phyloP scores from a whole-genome alignment of 768 basidiomycete species.

The Lactarius vividus region DNA sequence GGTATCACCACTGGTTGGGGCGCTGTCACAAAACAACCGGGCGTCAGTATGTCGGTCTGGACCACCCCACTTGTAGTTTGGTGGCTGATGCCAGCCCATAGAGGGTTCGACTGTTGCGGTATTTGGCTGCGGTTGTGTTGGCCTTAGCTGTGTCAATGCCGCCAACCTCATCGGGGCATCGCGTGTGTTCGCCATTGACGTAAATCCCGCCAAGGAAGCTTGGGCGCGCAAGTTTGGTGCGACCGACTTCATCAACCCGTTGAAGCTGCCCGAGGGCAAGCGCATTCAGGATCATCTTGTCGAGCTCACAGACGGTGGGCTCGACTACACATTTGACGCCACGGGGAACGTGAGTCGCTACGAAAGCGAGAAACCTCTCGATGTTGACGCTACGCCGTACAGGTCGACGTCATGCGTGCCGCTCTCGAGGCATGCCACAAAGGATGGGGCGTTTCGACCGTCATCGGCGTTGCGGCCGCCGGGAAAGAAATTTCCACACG shows the following conservation, averaged over 20 bases:
- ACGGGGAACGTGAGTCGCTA: slow-evolving; percentile 73
- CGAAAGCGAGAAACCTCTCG: slow-evolving; percentile 29
- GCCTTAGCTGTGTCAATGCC: slow-evolving; percentile 88
- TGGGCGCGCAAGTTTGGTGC: slow-evolving; percentile 95
- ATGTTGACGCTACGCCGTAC: not conserved
- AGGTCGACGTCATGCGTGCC: slow-evolving; percentile 90
- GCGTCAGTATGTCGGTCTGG: slow-evolving; percentile 57
- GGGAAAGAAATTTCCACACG: slow-evolving; percentile 67
- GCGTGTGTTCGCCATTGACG: slow-evolving; percentile 90
- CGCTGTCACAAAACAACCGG: slow-evolving; percentile 87
- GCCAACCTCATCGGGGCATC: slow-evolving; percentile 74
- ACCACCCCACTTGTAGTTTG: not conserved
- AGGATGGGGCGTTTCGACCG: slow-evolving; percentile 95
- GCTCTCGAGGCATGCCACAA: slow-evolving; percentile 99
- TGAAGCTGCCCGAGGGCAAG: slow-evolving; percentile 66
- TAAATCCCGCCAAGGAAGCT: slow-evolving; percentile 77
- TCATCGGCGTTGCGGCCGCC: slow-evolving; percentile 97
- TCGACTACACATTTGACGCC: slow-evolving; percentile 96
- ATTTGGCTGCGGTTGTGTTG: slow-evolving; percentile 96
- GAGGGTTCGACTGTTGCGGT: slow-evolving; percentile 89
- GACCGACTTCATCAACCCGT: slow-evolving; percentile 90
- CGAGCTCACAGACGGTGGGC: slow-evolving; percentile 92
- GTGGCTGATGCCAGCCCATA: slow-evolving; percentile 32
- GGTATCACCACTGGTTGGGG: slow-evolving; percentile 99
- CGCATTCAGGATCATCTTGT: slow-evolving; percentile 87